These are phyloP conservation scores for Xylaria flabelliformis DNA, from an alignment of 495 filamentous ascomycete species.

Conservation along the genomic window DNA sequence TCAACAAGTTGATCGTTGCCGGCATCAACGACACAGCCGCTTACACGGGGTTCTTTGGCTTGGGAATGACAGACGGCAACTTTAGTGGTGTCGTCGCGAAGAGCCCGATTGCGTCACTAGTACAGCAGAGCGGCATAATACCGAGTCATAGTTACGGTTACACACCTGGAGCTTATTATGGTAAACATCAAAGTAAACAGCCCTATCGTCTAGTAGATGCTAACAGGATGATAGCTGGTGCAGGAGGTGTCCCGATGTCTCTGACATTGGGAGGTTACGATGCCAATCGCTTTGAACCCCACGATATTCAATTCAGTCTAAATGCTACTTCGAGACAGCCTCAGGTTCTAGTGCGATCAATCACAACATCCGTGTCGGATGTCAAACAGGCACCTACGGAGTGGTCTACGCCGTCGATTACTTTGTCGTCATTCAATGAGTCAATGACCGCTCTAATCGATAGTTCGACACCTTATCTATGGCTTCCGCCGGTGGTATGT, in stretches of 20 bases:
- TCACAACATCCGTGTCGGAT: conserved; percentile 57
- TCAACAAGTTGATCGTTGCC: conserved; percentile 57
- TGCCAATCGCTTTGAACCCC: conserved; percentile 60
- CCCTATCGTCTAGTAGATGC: conserved; percentile 12
- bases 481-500: conserved; percentile 69
- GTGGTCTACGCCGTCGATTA: conserved; percentile 47
- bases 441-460: conserved; percentile 65
- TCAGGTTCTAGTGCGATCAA: conserved; percentile 59
- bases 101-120: conserved; percentile 49
- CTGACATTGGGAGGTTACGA: conserved; percentile 72
- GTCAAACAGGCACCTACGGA: conserved; percentile 45
- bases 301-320: conserved; percentile 61
- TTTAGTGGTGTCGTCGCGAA: conserved; percentile 48
- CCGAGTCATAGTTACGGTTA: conserved; percentile 71
- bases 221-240: conserved; percentile 39
- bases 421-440: conserved; percentile 53
- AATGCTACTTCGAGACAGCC: conserved; percentile 53
- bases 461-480: conserved; percentile 70
- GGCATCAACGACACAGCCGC: conserved; percentile 62
- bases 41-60: conserved; percentile 64
- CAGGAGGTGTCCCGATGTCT: conserved; percentile 59
- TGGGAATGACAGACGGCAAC: conserved; percentile 55
- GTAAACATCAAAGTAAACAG: conserved; percentile 38
- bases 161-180: conserved; percentile 70
- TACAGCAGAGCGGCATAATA: conserved; percentile 57